These are phyloP conservation scores for Monosiga brevicollis DNA, from an alignment of 78 protist genomes.

Conservation along the genomic window DNA sequence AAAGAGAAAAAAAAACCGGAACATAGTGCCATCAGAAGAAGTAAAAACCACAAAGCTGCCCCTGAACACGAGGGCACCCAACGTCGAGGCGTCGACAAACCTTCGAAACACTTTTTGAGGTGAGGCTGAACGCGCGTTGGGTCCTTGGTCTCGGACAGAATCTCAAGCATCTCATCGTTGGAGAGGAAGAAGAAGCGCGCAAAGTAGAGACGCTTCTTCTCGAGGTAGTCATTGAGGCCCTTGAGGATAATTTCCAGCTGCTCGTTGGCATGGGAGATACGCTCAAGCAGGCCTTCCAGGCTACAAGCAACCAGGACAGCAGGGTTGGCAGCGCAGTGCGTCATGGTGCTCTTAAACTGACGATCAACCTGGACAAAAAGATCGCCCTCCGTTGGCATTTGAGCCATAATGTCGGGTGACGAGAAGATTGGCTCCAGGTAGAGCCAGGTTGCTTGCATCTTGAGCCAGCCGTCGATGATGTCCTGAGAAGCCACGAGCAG, in stretches of 20 bases:
- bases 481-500: constrained; percentile 17
- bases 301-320: background rate
- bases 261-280: constrained; percentile 10
- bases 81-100: too few relatives aligned
- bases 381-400: constrained; percentile 48
- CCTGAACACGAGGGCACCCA: too few relatives aligned
- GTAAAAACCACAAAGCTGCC: too few relatives aligned
- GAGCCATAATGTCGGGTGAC: constrained; percentile 58
- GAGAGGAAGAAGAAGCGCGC: constrained; percentile 57
- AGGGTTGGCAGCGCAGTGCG: background rate
- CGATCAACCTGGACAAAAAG: constrained; percentile 16
- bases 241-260: constrained; percentile 37
- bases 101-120: constrained; percentile 51
- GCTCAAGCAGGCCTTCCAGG: background rate
- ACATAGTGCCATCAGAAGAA: too few relatives aligned
- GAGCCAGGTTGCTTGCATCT: constrained; percentile 56
- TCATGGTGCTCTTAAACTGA: background rate
- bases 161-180: constrained; percentile 28
- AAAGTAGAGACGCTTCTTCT: constrained; percentile 18
- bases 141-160: constrained; percentile 47
- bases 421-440: constrained; percentile 70
- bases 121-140: constrained; percentile 59
- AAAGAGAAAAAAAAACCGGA: too few relatives aligned
- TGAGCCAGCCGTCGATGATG: constrained; percentile 59
- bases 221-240: constrained; percentile 12